Conservation (phyloP, 495 filamentous ascomycete species). For the Penicillium alfredii region DNA sequence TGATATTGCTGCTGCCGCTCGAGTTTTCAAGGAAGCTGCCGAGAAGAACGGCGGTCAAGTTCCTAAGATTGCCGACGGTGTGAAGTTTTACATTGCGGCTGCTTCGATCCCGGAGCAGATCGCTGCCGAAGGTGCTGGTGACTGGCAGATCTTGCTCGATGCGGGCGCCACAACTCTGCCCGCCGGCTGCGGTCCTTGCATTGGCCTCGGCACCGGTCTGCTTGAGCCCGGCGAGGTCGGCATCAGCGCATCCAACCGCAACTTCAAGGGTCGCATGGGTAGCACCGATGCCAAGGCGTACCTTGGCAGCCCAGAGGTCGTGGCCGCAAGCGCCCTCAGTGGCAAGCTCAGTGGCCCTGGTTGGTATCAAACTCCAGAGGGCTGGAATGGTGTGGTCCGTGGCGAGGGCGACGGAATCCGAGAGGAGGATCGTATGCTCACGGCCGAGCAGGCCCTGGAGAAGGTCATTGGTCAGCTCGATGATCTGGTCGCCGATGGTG, state of each 20-base stretch:
- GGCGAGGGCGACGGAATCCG: conserved; percentile 65
- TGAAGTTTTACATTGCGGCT: conserved; percentile 88
- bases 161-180: conserved; percentile 73
- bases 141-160: conserved; percentile 80
- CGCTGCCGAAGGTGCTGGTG: conserved; percentile 71
- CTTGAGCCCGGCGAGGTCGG: conserved; percentile 82
- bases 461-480: conserved; percentile 64
- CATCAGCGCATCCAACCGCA: conserved; percentile 84
- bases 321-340: conserved; percentile 77
- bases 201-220: conserved; percentile 77
- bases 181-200: conserved; percentile 83
- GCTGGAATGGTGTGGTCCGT: conserved; percentile 57
- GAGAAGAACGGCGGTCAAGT: conserved; percentile 47
- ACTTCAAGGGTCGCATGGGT: conserved; percentile 94
- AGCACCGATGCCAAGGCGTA: conserved; percentile 77
- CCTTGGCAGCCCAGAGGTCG: conserved; percentile 83
- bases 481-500: conserved; percentile 48
- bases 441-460: conserved; percentile 61
- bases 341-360: conserved; percentile 78
- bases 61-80: conserved; percentile 70
- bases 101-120: conserved; percentile 77
- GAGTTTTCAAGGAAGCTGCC: conserved; percentile 77
- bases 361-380: conserved; percentile 66
- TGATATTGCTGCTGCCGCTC: conserved; percentile 76
- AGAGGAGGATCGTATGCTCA: conserved; percentile 55